Evolutionary conservation across 2,329 filamentous ascomycete species (phyloP).

Genomic region (Aspergillus intermedius): DNA sequence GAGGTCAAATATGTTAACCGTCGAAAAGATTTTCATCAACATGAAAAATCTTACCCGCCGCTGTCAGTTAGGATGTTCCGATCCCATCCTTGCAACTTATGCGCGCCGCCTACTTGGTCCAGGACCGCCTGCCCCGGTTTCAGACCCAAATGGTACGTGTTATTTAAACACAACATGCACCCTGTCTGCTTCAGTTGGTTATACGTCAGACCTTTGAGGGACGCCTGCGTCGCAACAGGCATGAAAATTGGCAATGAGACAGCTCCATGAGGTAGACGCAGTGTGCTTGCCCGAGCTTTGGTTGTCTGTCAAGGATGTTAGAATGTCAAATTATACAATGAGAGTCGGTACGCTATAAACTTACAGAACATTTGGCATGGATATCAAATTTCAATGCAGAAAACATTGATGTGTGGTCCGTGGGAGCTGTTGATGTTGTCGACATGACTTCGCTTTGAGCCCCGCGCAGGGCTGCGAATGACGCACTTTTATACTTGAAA

Average conservation of each 20-base stretch:
- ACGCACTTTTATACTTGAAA: neutral
- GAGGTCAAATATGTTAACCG: conserved; percentile 17
- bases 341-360: conserved; percentile 22
- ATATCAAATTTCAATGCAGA: conserved; percentile 73
- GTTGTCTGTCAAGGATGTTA: conserved; percentile 60
- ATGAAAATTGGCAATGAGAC: conserved; percentile 93
- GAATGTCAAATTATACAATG: conserved; percentile 5
- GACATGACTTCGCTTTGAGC: conserved; percentile 23
- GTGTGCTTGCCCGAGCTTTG: conserved; percentile 79
- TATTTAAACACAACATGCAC: conserved; percentile 89
- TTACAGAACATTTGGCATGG: conserved; percentile 71
- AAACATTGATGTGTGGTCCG: conserved; percentile 30
- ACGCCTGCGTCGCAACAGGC: conserved; percentile 96
- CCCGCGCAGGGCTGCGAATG: conserved; percentile 6
- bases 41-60: conserved; percentile 37
- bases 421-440: conserved; percentile 13
- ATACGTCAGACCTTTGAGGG: conserved; percentile 87
- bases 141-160: conserved; percentile 92
- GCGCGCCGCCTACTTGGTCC: conserved; percentile 81
- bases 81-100: conserved; percentile 90
- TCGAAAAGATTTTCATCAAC: conserved; percentile 1
- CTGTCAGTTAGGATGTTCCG: conserved; percentile 82
- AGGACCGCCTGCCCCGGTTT: conserved; percentile 90
- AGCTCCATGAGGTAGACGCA: conserved; percentile 84
- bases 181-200: conserved; percentile 84